Evolutionary conservation across 305 asterid species (phyloP).

Genomic region (Fraxinus greggii): DNA sequence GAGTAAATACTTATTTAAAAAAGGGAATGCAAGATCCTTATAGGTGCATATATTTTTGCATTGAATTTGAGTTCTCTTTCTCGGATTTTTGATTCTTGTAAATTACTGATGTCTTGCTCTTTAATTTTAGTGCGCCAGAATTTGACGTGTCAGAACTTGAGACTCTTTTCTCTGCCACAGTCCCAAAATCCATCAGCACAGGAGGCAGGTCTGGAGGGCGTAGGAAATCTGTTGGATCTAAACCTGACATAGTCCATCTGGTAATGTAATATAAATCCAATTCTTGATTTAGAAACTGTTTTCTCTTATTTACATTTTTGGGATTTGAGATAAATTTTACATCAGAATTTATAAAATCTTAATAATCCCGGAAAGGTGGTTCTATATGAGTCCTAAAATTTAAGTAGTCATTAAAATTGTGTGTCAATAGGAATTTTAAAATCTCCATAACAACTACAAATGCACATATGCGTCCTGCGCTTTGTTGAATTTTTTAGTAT

Average conservation of each 20-base stretch:
- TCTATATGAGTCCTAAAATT: not conserved
- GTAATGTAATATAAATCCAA: conserved; percentile 43
- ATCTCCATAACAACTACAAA: not conserved
- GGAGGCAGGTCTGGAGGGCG: conserved; percentile 77
- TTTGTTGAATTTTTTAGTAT: not conserved
- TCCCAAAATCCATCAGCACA: conserved; percentile 66
- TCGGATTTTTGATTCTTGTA: conserved; percentile 13
- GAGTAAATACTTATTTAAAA: not conserved
- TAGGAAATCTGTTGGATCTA: conserved; percentile 82
- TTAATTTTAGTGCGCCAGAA: conserved; percentile 67
- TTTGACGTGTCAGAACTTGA: conserved; percentile 91
- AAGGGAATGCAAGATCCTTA: not conserved
- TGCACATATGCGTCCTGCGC: not conserved
- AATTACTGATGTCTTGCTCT: conserved; percentile 30
- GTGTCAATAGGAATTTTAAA: not conserved
- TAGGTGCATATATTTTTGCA: not conserved
- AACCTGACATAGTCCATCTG: conserved; percentile 84
- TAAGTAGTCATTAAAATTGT: not conserved
- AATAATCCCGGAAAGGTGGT: not conserved
- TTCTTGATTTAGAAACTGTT: not conserved
- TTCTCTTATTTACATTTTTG: not conserved
- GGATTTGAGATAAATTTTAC: not conserved
- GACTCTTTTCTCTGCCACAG: conserved; percentile 80
- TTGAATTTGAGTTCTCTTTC: not conserved
- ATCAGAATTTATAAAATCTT: not conserved